Conservation (phyloP, 2,329 filamentous ascomycete species). For the Fusarium longipes region DNA sequence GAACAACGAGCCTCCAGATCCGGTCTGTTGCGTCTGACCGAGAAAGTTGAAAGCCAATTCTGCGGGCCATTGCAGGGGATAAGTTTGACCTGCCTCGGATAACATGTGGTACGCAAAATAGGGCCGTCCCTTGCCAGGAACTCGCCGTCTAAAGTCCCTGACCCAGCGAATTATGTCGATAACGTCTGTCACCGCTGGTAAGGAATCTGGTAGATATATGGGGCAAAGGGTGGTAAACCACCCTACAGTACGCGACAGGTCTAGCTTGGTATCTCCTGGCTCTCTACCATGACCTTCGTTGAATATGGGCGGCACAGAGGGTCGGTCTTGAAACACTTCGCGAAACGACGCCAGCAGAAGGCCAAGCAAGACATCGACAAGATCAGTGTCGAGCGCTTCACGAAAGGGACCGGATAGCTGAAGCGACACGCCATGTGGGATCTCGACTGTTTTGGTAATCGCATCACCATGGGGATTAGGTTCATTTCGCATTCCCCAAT, state of each 20-base stretch:
- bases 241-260: conserved; percentile 51
- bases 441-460: conserved; percentile 10
- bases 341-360: conserved; percentile 45
- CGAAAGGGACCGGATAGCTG: conserved; percentile 21
- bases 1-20: conserved; percentile 13
- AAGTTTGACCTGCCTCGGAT: background rate
- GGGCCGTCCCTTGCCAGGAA: conserved; percentile 38
- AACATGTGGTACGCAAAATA: conserved; percentile 31
- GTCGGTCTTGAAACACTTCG: conserved; percentile 45
- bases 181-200: conserved; percentile 22
- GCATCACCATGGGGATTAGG: conserved; percentile 28
- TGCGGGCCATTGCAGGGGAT: conserved; percentile 6
- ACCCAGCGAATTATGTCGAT: conserved; percentile 35
- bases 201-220: conserved; percentile 19
- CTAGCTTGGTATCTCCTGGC: conserved; percentile 40
- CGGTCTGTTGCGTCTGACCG: conserved; percentile 15
- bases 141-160: conserved; percentile 38
- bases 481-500: conserved; percentile 42
- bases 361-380: conserved; percentile 50
- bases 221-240: conserved; percentile 53
- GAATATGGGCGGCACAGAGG: conserved; percentile 43
- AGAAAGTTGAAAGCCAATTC: conserved; percentile 41
- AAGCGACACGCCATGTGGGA: background rate
- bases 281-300: conserved; percentile 54
- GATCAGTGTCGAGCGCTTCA: conserved; percentile 46